Conservation (phyloP, 2,329 filamentous ascomycete species). For the Calonectria hongkongensis region DNA sequence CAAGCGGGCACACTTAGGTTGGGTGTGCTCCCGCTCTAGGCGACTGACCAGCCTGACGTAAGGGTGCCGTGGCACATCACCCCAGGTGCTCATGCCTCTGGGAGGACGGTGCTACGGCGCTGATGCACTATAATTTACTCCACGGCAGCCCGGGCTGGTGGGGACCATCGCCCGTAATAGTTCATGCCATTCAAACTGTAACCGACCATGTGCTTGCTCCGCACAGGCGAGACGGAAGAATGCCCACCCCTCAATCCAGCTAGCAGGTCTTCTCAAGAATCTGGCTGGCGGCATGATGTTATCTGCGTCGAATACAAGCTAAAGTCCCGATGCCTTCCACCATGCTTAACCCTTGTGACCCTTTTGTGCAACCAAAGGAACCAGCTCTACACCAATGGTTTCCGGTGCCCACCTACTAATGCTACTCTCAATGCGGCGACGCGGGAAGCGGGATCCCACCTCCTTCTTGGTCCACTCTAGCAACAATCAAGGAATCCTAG, state of each 20-base stretch:
- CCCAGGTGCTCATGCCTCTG: conserved; percentile 1
- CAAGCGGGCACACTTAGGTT: conserved; percentile 18
- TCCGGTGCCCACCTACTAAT: background rate
- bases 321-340: background rate
- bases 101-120: conserved; percentile 1
- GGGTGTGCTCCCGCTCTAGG: conserved; percentile 19
- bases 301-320: conserved; percentile 1
- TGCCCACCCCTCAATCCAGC: background rate
- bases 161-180: background rate
- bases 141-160: background rate
- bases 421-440: conserved; percentile 9
- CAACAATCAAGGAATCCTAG: conserved; percentile 26
- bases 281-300: background rate
- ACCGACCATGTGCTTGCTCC: background rate
- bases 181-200: conserved; percentile 12
- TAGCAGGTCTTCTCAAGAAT: background rate
- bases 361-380: background rate
- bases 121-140: background rate
- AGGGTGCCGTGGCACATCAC: conserved; percentile 23
- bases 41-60: conserved; percentile 13
- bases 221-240: background rate
- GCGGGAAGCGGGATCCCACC: conserved; percentile 22
- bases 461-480: conserved; percentile 11
- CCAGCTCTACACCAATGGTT: conserved; percentile 6
- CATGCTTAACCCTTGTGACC: conserved; percentile 4